These are phyloP conservation scores for Colletotrichum viniferum DNA, from an alignment of 2,329 filamentous ascomycete species.

Conservation along the genomic window DNA sequence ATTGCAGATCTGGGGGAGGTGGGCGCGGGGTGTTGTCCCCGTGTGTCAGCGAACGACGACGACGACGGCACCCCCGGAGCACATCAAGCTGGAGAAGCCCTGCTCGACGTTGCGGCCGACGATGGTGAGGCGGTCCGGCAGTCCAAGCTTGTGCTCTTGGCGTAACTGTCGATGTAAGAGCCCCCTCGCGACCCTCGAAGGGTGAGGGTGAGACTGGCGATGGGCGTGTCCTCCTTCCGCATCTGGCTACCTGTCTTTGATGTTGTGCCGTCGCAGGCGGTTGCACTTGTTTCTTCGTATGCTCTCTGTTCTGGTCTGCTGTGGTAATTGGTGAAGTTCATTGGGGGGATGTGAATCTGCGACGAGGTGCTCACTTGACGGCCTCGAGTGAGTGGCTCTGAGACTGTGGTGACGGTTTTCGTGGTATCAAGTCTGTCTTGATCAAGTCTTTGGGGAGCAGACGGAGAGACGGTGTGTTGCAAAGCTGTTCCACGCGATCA, in stretches of 20 bases:
- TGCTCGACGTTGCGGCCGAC: neutral
- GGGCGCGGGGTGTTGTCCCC: neutral
- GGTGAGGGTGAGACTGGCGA: neutral
- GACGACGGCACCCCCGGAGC: neutral
- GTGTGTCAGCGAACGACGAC: neutral
- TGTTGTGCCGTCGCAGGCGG: neutral
- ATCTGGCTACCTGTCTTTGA: neutral
- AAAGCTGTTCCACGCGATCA: neutral
- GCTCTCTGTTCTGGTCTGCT: fast-evolving
- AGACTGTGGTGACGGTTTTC: neutral
- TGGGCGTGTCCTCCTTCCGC: neutral
- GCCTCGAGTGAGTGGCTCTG: neutral
- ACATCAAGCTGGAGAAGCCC: neutral
- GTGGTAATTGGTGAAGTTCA: neutral
- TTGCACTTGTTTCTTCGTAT: neutral
- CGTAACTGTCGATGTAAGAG: neutral
- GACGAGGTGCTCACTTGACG: neutral
- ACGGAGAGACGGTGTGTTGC: neutral
- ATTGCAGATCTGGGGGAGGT: neutral
- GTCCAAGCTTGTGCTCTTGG: neutral
- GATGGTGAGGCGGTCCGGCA: neutral
- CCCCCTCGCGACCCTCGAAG: neutral
- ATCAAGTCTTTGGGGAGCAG: neutral
- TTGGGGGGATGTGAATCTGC: neutral
- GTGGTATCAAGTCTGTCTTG: neutral